Base-by-base conservation (phyloP, 1,284 basidiomycete genomes). In the Singerocomus inundabilis region DNA sequence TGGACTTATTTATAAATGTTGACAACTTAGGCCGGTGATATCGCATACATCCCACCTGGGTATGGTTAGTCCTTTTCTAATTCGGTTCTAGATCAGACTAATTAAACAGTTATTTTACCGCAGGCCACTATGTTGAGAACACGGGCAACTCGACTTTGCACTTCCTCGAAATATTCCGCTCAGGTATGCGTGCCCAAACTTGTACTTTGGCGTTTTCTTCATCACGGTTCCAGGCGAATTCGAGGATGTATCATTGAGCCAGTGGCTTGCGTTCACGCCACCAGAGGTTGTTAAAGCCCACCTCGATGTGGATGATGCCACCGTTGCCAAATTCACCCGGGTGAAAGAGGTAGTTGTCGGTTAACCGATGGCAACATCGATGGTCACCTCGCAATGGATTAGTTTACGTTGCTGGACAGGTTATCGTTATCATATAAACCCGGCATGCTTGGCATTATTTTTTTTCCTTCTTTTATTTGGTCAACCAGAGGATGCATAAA, bases 81-180 rank as follows among this genome's bases (percentile, higher is more conserved):
- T 10, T 21, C 6, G 24, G 8, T 31, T 36, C 18, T 11, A 6
- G 30, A 51, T 44, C 13, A 31, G 25, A 28, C 16, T 21, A 5
- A 46, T 39, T 42, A 15, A 49, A 21, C n/a, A 33, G 16, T 44
- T 36, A 26, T 16, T 28, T 21, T 16, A 36, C 56, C 38, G 5
- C 51, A 77, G 82, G 80, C 0, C 85, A 87, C 61, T 85, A 87
- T 57, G 71, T 87, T 25, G 82, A 87, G 67, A 86, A 86, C 61
- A 81, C 77, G 1, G 83, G 84, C n/a, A 79, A 81, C 55, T 73
- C 74, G 2, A 77, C 81, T 0, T 61, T 86, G 38, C 72, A 70
- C 51, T 81, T 80, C 60, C 67, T 88, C 8, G 84, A 87, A 62
- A 75, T 88, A 31, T 79, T 86, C 64, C 79, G 77, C 54, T 74